A percentile compares a stretch with the other conserved stretches of the same genome.
These are phyloP conservation scores for Orobanche coerulescens DNA, from an alignment of 257 asterid genomes.

Conservation along the genomic window DNA sequence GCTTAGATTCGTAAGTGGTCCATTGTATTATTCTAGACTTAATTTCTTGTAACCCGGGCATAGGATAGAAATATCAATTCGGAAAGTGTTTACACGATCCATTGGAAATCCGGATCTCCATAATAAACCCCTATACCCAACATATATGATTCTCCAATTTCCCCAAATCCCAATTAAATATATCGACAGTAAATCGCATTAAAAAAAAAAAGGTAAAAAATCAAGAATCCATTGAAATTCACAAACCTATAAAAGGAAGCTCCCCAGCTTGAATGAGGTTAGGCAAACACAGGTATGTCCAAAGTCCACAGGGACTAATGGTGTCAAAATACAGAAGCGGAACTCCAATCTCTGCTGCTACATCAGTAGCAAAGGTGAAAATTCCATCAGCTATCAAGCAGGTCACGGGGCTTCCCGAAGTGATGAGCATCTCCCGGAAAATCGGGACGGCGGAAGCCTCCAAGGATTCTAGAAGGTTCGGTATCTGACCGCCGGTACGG, in stretches of 20 bases:
- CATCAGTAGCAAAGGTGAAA: constrained; percentile 32
- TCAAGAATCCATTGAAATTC: too few relatives aligned
- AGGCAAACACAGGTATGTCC: constrained; percentile 38
- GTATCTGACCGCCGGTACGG: constrained; percentile 26
- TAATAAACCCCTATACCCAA: too few relatives aligned
- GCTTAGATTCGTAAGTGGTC: too few relatives aligned
- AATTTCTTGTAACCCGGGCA: too few relatives aligned
- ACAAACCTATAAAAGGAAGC: background rate
- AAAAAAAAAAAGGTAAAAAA: too few relatives aligned
- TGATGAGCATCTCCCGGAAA: constrained; percentile 28
- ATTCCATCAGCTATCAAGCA: constrained; percentile 51
- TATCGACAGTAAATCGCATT: too few relatives aligned
- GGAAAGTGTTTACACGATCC: too few relatives aligned
- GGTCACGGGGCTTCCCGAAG: constrained; percentile 1
- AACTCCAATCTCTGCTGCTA: constrained; percentile 44
- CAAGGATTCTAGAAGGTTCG: constrained; percentile 27
- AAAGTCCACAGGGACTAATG: constrained; percentile 28
- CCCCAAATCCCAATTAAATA: too few relatives aligned
- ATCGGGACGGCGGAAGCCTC: constrained; percentile 27
- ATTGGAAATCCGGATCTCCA: too few relatives aligned
- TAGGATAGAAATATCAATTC: too few relatives aligned
- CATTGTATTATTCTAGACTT: too few relatives aligned
- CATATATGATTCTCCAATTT: too few relatives aligned
- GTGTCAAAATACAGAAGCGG: constrained; percentile 51
- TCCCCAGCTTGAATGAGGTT: background rate